Conservation (phyloP, 176 grass and related monocot species). For the Eragrostis nindensis region DNA sequence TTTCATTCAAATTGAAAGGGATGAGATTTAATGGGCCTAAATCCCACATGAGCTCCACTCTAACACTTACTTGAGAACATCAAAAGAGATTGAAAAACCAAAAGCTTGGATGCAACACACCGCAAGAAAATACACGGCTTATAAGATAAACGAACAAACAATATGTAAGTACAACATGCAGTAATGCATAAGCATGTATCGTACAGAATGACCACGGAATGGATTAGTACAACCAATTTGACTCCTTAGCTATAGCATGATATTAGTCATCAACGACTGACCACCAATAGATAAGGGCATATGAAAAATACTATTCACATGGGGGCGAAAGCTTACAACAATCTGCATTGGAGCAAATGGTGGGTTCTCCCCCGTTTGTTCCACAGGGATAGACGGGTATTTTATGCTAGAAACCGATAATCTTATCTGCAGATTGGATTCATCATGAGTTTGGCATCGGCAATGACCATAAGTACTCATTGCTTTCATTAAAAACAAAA, state of each 20-base stretch:
- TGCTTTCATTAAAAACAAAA: constrained; percentile 25
- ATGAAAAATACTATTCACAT: not conserved
- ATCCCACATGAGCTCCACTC: not conserved
- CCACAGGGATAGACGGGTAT: constrained; percentile 79
- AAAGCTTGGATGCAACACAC: constrained; percentile 1
- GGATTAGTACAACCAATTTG: not conserved
- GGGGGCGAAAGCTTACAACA: constrained; percentile 51
- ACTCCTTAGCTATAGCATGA: not conserved
- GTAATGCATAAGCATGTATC: not conserved
- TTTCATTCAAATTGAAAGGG: constrained; percentile 6
- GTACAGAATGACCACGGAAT: not conserved
- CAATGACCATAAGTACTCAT: not conserved
- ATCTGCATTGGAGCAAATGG: constrained; percentile 94
- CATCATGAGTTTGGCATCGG: constrained; percentile 13
- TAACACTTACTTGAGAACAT: not conserved
- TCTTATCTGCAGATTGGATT: constrained; percentile 65
- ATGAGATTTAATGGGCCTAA: not conserved
- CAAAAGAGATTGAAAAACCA: not conserved
- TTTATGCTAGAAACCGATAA: constrained; percentile 80
- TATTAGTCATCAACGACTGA: constrained; percentile 10
- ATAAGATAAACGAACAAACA: constrained; percentile 11
- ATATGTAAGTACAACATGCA: constrained; percentile 16
- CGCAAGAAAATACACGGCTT: constrained; percentile 24
- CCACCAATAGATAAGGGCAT: not conserved
- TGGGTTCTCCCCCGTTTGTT: constrained; percentile 71